Base-by-base conservation (phyloP, 805 yeast genomes). In the Danielia oregonensis region DNA sequence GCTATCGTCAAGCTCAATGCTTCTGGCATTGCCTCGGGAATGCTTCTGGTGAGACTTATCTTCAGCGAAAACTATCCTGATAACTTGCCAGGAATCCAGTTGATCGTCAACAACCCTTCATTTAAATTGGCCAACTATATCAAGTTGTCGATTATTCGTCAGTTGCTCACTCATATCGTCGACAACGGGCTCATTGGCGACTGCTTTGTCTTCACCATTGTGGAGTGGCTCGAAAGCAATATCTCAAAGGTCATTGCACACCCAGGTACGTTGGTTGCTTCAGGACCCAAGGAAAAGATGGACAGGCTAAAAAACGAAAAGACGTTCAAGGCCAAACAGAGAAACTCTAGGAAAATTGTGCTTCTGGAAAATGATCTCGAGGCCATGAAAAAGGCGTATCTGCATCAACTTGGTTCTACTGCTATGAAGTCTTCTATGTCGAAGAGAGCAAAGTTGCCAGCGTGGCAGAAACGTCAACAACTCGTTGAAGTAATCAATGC, bases 201-300 rank as follows among this genome's bases (percentile, higher is more conserved):
- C 48, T 78, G 84, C 49, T 74, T 81, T 61, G 56, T 88, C 1
- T 83, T 67, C 52, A 63, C 78, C 5, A 65, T 86, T n/a, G 64
- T 78, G 32, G 94, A 87, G 42, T 88, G 94, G 89, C 49, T 89
- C 12, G 81, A 82, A 43, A 79, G 74, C 11, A 76, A 84, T 46
- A 60, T 82, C 28, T 58, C 65, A 4, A 55, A 57, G 2, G 68
- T 88, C 10, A 72, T 84, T 7, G 76, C 78, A 26, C 69, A 80
- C 37, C 97, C 97, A 0, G 94, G 95, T 0, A 78, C 81, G 2
- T 66, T 91, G 15, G 31, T 55, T 13, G 35, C 24, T 24, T 12
- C 30, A 8, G 27, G 28, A 14, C 12, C 5, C 6, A 19, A 19
- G 9, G 22, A 19, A 19, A 19, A 17, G 17, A 14, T 17, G 4